Evolutionary conservation across 2,329 filamentous ascomycete species (phyloP).

Genomic region (Cytospora mali): DNA sequence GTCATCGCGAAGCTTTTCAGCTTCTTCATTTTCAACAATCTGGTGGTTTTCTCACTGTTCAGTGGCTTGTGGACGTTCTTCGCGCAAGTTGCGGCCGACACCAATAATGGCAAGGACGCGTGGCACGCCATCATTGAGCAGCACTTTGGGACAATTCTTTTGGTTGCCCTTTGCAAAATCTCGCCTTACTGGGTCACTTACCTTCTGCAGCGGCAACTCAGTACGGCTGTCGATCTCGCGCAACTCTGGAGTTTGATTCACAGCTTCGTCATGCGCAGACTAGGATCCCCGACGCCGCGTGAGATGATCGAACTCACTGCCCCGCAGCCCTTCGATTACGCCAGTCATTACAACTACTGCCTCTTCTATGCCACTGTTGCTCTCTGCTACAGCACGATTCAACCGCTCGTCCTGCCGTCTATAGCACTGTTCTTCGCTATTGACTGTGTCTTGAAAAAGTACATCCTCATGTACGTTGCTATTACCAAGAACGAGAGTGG

Average conservation of each 20-base stretch:
- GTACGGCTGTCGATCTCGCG: slow-evolving; percentile 89
- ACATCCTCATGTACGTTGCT: slow-evolving; percentile 90
- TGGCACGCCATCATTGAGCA: slow-evolving; percentile 70
- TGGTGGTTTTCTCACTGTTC: slow-evolving; percentile 92
- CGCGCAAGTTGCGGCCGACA: slow-evolving; percentile 62
- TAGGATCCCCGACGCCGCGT: slow-evolving; percentile 84
- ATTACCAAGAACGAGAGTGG: slow-evolving; percentile 96
- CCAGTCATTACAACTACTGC: slow-evolving; percentile 98
- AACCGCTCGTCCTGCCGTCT: slow-evolving; percentile 84
- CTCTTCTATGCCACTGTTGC: slow-evolving; percentile 91
- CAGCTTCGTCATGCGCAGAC: slow-evolving; percentile 82
- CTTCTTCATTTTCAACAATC: slow-evolving; percentile 97
- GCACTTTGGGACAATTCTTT: slow-evolving; percentile 64
- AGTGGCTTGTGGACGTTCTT: slow-evolving; percentile 78
- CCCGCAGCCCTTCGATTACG: slow-evolving; percentile 90
- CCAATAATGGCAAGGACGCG: slow-evolving; percentile 58
- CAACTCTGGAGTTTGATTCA: slow-evolving; percentile 84
- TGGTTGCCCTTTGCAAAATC: slow-evolving; percentile 76
- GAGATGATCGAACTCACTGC: slow-evolving; percentile 92
- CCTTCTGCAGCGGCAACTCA: slow-evolving; percentile 88
- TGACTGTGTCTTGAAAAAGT: slow-evolving; percentile 92
- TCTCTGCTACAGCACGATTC: slow-evolving; percentile 79
- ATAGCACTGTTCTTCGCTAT: slow-evolving; percentile 87
- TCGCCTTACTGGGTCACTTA: slow-evolving; percentile 95
- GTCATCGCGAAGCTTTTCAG: slow-evolving; percentile 88